Evolutionary conservation across 1,284 basidiomycete genomes (phyloP), one percentile per base, ranked within the genome.

Genomic region (Stygiomarasmius scandens): DNA sequence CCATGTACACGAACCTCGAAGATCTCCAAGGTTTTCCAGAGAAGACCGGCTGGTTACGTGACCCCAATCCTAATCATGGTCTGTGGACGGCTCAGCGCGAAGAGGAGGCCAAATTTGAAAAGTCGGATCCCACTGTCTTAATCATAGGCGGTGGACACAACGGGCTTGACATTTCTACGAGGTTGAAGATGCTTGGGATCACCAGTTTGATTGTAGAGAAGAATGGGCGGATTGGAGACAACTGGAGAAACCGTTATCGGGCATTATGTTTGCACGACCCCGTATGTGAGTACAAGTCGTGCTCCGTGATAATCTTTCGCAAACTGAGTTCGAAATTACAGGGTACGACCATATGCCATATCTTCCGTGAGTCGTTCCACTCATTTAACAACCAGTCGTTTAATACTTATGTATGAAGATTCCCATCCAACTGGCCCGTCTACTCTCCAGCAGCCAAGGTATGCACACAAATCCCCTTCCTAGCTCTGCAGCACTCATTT

Each of bases 61-160:
- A 71, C 58, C 53, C 54, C 1, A 57, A 70, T 19, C 70, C 72
- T 1, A 73, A 75, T 56, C 74, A 73, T 45, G 73, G 73, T 59
- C 65, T 49, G 2, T 79, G 77, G 76, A 67, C 65, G 24, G 65
- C 66, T 25, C 61, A 66, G 34, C 65, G 75, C 3, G 60, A 63
- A 19, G 59, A 67, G 6, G 77, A 80, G 62, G 51, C 61, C 16
- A 71, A 74, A 38, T 83, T 80, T 63, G 65, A 67, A 16, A 69
- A 75, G 46, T 54, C 58, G n/a, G 69, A 76, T 25, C 78, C 78
- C 0, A 66, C 74, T 2, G 84, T 83, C 5, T 64, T 87, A 49
- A 77, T 88, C 58, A 72, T 89, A 47, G 88, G 88, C 2, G 87
- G 75, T 9, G 87, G 87, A 0, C 88, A 90, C 68, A 80, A 81